Conservation (phyloP, 2,329 filamentous ascomycete species). For the Fusarium globosum region DNA sequence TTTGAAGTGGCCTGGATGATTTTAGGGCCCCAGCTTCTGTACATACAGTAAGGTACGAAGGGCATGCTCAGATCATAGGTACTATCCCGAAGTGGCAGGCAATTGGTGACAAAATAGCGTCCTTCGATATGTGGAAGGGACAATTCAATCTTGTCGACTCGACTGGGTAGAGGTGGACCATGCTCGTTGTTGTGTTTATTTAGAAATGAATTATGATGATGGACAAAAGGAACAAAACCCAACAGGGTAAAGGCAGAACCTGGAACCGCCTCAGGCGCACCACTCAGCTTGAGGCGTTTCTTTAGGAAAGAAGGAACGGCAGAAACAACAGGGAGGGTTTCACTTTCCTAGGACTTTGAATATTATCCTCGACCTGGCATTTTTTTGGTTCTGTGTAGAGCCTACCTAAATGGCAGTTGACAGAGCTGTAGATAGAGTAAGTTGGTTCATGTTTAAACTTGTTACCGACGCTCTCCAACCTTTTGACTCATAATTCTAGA, state of each 20-base stretch:
- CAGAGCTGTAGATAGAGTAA: background rate
- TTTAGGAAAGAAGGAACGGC: conserved; percentile 3
- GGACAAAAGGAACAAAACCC: conserved; percentile 39
- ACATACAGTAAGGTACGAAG: background rate
- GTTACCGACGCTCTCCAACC: too few species aligned
- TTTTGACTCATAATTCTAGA: background rate
- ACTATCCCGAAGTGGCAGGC: conserved; percentile 7
- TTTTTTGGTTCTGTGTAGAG: background rate
- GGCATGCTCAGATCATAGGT: conserved; percentile 13
- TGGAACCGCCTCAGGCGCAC: conserved; percentile 41
- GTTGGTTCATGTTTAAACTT: background rate
- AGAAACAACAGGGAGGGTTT: background rate
- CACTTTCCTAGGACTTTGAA: background rate
- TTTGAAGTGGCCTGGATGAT: conserved; percentile 1
- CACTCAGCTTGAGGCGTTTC: conserved; percentile 36
- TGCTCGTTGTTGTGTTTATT: background rate
- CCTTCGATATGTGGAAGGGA: background rate
- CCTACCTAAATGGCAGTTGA: background rate
- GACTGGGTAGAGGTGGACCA: background rate
- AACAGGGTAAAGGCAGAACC: conserved; percentile 13
- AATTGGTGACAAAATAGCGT: background rate
- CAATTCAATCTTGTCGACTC: background rate
- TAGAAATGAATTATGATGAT: conserved; percentile 28
- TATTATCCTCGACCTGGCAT: background rate
- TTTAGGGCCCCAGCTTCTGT: conserved; percentile 10